Conservation (phyloP, 495 filamentous ascomycete species). For the Sabuloglossum arenarium region DNA sequence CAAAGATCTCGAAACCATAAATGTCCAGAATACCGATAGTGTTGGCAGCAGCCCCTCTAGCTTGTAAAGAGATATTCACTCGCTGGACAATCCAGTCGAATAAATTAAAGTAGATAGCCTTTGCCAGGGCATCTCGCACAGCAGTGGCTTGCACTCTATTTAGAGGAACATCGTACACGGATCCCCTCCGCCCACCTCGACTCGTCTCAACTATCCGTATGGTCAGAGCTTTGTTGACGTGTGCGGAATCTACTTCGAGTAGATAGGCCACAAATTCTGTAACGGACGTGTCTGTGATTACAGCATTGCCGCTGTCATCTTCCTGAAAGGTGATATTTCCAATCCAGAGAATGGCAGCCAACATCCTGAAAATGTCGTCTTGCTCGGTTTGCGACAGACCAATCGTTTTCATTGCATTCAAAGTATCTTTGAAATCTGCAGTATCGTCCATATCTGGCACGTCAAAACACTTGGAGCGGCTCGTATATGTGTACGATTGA, state of each 20-base stretch:
- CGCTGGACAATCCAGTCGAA: constrained; percentile 98
- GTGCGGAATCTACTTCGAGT: constrained; percentile 62
- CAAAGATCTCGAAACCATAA: constrained; percentile 98
- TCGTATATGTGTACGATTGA: constrained; percentile 89
- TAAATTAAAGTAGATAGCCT: constrained; percentile 90
- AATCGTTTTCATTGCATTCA: constrained; percentile 89
- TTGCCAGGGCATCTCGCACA: constrained; percentile 83
- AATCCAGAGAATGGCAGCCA: constrained; percentile 82
- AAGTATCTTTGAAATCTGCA: constrained; percentile 75
- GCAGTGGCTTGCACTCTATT: constrained; percentile 80
- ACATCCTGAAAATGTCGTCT: constrained; percentile 91
- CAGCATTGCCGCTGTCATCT: constrained; percentile 73
- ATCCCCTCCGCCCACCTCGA: constrained; percentile 57
- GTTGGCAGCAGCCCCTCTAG: constrained; percentile 51
- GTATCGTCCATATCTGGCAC: constrained; percentile 84
- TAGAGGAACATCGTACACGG: constrained; percentile 76
- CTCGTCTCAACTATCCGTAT: constrained; percentile 76
- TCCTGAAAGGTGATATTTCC: constrained; percentile 82
- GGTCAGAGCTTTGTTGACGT: constrained; percentile 76
- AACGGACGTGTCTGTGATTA: constrained; percentile 67
- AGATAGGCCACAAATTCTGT: constrained; percentile 89
- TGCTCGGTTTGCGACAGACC: constrained; percentile 77
- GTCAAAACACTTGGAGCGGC: constrained; percentile 78
- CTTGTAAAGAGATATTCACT: constrained; percentile 74
- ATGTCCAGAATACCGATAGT: constrained; percentile 97